phyloP scores from a whole-genome alignment of 345 rosid genomes.

The Eucalyptus leucophloia region DNA sequence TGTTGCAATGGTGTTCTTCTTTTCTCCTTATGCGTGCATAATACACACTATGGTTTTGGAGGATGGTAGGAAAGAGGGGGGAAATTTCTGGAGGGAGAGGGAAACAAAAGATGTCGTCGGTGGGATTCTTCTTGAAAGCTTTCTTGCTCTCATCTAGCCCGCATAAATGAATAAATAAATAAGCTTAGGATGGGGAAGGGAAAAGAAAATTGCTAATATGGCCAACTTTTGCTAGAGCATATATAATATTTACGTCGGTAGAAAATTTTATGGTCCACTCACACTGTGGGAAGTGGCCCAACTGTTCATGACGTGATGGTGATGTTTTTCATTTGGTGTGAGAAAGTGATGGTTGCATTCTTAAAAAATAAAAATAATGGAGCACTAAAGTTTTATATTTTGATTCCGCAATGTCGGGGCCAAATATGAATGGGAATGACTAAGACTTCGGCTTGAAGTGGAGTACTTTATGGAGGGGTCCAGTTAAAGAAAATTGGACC shows the following conservation, averaged over 20 bases:
- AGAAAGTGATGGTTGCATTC: background rate
- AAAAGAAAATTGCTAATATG: background rate
- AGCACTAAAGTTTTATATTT: background rate
- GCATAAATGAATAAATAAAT: background rate
- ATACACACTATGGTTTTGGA: background rate
- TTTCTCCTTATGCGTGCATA: background rate
- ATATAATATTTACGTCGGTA: background rate
- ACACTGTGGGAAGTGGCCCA: background rate
- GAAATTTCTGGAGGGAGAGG: background rate
- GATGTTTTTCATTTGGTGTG: background rate
- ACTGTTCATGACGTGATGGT: background rate
- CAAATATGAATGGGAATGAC: background rate
- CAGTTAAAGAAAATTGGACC: background rate
- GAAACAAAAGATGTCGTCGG: slow-evolving; percentile 7
- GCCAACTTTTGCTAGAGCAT: background rate
- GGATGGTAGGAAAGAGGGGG: background rate
- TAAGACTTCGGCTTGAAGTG: background rate
- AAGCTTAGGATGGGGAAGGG: background rate
- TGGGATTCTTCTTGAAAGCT: slow-evolving; percentile 20
- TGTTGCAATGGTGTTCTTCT: background rate
- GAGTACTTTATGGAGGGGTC: background rate
- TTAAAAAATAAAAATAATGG: background rate
- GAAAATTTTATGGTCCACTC: background rate
- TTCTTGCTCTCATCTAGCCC: background rate
- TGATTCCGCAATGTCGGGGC: background rate